Conservation (phyloP, 2,329 filamentous ascomycete genomes). For the Phaeophleospora eucalypticola region DNA sequence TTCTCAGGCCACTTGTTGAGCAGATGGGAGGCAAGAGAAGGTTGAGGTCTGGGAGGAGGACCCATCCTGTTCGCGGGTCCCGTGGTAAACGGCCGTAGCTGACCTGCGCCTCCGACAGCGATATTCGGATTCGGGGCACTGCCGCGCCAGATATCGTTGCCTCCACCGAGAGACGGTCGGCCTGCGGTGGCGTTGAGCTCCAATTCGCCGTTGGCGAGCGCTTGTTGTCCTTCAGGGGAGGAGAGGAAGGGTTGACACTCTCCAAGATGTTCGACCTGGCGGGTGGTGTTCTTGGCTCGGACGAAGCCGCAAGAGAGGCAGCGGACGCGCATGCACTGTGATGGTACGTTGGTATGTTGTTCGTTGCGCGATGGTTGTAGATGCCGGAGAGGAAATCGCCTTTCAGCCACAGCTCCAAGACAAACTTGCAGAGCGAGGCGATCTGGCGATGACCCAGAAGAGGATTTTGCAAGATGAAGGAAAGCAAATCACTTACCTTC, state of each 20-base stretch:
- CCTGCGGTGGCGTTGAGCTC: conserved; percentile 16
- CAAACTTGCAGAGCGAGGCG: too few species aligned
- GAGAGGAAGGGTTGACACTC: conserved; percentile 43
- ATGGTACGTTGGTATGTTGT: not conserved
- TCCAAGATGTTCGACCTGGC: conserved; percentile 49
- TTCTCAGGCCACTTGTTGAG: conserved; percentile 46
- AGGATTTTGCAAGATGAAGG: not conserved
- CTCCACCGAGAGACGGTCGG: conserved; percentile 14
- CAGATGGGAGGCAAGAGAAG: conserved; percentile 56
- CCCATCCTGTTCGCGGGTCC: conserved; percentile 16
- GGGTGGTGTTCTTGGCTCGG: conserved; percentile 49
- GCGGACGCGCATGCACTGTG: conserved; percentile 46
- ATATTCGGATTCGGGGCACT: conserved; percentile 48
- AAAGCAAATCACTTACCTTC: conserved; percentile 22
- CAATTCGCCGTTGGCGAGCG: conserved; percentile 26
- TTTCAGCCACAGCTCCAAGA: not conserved
- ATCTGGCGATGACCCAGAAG: too few species aligned
- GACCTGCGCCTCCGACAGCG: conserved; percentile 36
- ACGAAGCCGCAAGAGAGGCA: conserved; percentile 48
- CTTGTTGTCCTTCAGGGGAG: conserved; percentile 43
- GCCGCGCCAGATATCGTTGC: conserved; percentile 41
- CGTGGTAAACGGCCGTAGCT: conserved; percentile 31
- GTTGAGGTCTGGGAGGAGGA: conserved; percentile 27
- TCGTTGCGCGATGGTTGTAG: not conserved
- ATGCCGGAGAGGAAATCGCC: not conserved